Conservation (phyloP, 1,284 basidiomycete species). For the Microbotryum saponariae region DNA sequence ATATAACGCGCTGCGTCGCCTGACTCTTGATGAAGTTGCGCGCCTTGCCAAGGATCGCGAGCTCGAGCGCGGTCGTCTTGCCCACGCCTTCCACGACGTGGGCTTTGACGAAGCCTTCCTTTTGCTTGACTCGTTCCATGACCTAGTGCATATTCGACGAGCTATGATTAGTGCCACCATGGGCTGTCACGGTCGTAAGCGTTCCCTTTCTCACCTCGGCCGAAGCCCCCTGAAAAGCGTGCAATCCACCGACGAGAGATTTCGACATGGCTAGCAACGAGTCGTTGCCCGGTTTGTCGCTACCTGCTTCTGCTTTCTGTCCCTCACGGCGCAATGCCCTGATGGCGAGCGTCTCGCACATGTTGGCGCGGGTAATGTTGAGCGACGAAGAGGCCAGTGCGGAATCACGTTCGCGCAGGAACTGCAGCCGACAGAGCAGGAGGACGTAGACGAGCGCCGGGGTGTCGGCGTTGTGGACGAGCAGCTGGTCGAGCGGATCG, state of each 20-base stretch:
- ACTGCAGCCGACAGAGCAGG: constrained; percentile 29
- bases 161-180: too few relatives aligned
- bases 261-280: constrained; percentile 31
- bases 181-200: too few relatives aligned
- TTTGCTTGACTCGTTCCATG: constrained; percentile 20
- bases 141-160: constrained; percentile 4
- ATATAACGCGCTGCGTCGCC: constrained; percentile 33
- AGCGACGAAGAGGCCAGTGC: constrained; percentile 27
- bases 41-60: constrained; percentile 29
- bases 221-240: constrained; percentile 36
- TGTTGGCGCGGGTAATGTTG: constrained; percentile 33
- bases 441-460: constrained; percentile 30
- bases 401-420: constrained; percentile 22
- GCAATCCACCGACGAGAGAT: constrained; percentile 32
- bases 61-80: constrained; percentile 31
- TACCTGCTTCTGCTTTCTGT: constrained; percentile 1
- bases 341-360: constrained; percentile 38
- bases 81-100: constrained; percentile 19
- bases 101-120: constrained; percentile 20
- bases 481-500: constrained; percentile 12
- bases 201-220: constrained; percentile 11
- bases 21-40: constrained; percentile 10
- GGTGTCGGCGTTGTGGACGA: constrained; percentile 11
- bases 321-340: constrained; percentile 32
- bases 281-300: constrained; percentile 14